A percentile compares a stretch with the other conserved stretches of the same genome.
phyloP scores from a whole-genome alignment of 257 asterid species.

The Knoxia roxburghii region DNA sequence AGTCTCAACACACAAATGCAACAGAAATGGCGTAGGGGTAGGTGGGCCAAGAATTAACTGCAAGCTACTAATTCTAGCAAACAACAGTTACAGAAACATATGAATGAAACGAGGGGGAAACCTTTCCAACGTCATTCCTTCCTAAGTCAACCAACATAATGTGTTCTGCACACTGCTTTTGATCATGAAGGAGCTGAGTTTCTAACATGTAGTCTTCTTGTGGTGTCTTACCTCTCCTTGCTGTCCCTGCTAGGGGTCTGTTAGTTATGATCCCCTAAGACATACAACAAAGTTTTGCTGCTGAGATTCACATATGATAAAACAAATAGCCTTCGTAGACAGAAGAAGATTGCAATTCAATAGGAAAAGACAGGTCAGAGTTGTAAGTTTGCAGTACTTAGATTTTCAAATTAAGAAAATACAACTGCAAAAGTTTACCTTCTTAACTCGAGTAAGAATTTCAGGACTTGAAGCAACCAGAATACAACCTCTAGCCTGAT shows the following conservation, averaged over 20 bases:
- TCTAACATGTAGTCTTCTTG: slow-evolving; percentile 87
- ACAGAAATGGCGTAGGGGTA: too few species aligned
- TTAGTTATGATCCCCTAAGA: slow-evolving; percentile 68
- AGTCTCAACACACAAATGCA: too few species aligned
- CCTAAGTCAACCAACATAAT: slow-evolving; percentile 99
- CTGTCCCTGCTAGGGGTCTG: slow-evolving; percentile 95
- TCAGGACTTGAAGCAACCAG: slow-evolving; percentile 99
- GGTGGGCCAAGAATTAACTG: too few species aligned
- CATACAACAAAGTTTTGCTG: slow-evolving; percentile 7
- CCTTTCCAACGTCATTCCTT: slow-evolving; percentile 99
- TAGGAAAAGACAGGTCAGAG: too few species aligned
- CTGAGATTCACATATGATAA: neutral
- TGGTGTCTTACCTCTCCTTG: slow-evolving; percentile 85
- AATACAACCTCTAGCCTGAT: slow-evolving; percentile 90
- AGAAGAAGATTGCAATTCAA: too few species aligned
- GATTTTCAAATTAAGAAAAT: too few species aligned
- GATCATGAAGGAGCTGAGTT: slow-evolving; percentile 75
- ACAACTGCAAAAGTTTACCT: slow-evolving; percentile 33
- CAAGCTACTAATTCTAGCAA: too few species aligned
- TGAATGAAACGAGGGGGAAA: slow-evolving; percentile 19
- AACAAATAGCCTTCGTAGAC: too few species aligned
- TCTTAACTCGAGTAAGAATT: slow-evolving; percentile 87
- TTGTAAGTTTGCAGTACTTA: too few species aligned
- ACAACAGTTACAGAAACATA: neutral
- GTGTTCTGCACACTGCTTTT: slow-evolving; percentile 96